phyloP scores from a whole-genome alignment of 2,329 filamentous ascomycete species.

The Lachnellula occidentalis region DNA sequence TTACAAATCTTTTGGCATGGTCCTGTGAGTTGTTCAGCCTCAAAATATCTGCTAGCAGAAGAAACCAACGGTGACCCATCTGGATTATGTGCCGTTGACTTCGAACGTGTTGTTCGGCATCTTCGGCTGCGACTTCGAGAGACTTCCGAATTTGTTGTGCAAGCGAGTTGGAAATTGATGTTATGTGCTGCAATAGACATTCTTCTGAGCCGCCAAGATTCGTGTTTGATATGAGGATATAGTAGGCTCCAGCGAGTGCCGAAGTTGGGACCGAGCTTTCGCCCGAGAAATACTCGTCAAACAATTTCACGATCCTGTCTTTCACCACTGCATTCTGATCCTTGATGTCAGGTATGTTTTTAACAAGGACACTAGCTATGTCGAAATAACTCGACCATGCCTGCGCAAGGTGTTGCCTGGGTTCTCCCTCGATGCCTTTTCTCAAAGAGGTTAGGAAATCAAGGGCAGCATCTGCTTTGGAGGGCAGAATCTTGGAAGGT shows the following conservation, averaged over 20 bases:
- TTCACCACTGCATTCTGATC: conserved; percentile 41
- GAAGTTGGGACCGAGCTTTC: conserved; percentile 4
- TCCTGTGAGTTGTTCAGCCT: conserved; percentile 28
- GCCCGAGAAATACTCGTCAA: conserved; percentile 45
- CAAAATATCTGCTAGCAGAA: conserved; percentile 31
- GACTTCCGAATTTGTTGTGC: conserved; percentile 65
- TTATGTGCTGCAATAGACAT: conserved; percentile 36
- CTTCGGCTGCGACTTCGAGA: conserved; percentile 68
- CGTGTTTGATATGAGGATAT: conserved; percentile 38
- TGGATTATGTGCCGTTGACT: conserved; percentile 44
- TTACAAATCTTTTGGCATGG: conserved; percentile 9
- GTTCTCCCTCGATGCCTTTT: conserved; percentile 67
- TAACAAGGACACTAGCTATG: conserved; percentile 49
- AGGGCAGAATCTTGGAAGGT: conserved; percentile 51
- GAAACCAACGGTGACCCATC: conserved; percentile 63
- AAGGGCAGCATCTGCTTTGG: conserved; percentile 47
- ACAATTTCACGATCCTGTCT: conserved; percentile 48
- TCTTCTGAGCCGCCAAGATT: conserved; percentile 38
- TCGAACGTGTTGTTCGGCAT: conserved; percentile 30
- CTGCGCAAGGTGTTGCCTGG: conserved; percentile 56
- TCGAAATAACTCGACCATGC: conserved; percentile 75
- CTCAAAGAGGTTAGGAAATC: conserved; percentile 63
- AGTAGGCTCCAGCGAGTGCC: conserved; percentile 39
- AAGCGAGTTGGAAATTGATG: conserved; percentile 61
- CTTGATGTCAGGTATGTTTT: conserved; percentile 40